phyloP scores from a whole-genome alignment of 2,329 filamentous ascomycete genomes.

The Penicillium frequentans region DNA sequence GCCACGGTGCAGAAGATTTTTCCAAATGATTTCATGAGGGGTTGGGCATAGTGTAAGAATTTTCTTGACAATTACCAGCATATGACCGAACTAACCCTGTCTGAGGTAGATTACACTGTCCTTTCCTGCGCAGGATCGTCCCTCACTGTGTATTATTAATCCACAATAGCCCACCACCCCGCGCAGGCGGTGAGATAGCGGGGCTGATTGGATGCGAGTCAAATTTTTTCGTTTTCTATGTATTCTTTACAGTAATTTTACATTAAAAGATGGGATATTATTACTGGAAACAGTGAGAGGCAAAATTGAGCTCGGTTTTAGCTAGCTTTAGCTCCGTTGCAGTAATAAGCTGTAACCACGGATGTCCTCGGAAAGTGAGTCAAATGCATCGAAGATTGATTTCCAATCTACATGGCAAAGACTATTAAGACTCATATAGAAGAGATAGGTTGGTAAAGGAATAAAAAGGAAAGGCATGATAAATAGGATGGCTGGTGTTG shows the following conservation, averaged over 20 bases:
- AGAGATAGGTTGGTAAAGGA: not conserved
- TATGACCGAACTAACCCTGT: not conserved
- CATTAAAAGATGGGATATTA: not conserved
- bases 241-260: not conserved
- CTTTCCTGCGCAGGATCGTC: not conserved
- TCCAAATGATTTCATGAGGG: not conserved
- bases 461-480: not conserved
- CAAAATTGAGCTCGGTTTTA: not conserved
- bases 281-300: not conserved
- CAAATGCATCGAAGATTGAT: not conserved
- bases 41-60: not conserved
- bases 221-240: not conserved
- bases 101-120: not conserved
- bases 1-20: not conserved
- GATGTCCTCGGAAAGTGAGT: slow-evolving; percentile 5
- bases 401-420: not conserved
- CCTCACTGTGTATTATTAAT: slow-evolving; percentile 14
- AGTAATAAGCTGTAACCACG: slow-evolving; percentile 8
- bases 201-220: slow-evolving; percentile 3
- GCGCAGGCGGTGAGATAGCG: slow-evolving; percentile 17
- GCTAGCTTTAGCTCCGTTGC: not conserved
- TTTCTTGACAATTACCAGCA: not conserved
- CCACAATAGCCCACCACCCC: slow-evolving; percentile 3
- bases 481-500: not conserved
- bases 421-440: not conserved